phyloP scores from a whole-genome alignment of 148 eudicot genomes.

The Polygonum maritimum region DNA sequence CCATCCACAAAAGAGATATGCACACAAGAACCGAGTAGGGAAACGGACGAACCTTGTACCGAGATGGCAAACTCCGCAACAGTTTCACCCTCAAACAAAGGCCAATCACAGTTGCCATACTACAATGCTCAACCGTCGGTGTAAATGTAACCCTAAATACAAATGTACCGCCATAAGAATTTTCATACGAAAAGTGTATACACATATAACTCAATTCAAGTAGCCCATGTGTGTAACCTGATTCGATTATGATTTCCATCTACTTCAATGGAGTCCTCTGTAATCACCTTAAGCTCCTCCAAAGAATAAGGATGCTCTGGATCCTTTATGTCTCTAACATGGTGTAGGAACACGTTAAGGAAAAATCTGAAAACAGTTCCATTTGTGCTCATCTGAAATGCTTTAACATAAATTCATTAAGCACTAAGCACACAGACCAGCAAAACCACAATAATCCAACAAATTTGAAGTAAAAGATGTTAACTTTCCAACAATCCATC shows the following conservation, averaged over 20 bases:
- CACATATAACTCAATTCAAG: background rate
- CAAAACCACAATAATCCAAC: background rate
- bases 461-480: background rate
- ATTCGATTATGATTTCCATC: conserved; percentile 60
- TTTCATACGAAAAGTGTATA: background rate
- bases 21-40: background rate
- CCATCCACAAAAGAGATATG: background rate
- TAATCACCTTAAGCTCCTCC: conserved; percentile 87
- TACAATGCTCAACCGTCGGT: conserved; percentile 97
- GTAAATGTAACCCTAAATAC: conserved; percentile 75
- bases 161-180: background rate
- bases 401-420: background rate
- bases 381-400: background rate
- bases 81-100: conserved; percentile 93
- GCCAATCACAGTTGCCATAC: conserved; percentile 93
- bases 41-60: conserved; percentile 48
- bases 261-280: conserved; percentile 89
- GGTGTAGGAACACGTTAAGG: conserved; percentile 47
- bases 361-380: background rate
- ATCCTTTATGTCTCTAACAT: conserved; percentile 96
- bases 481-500: background rate
- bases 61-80: conserved; percentile 80
- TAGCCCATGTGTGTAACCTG: conserved; percentile 32
- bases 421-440: background rate
- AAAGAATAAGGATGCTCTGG: conserved; percentile 98